Evolutionary conservation across 2,329 filamentous ascomycete genomes (phyloP).

Genomic region (Harringtonia aguacate): DNA sequence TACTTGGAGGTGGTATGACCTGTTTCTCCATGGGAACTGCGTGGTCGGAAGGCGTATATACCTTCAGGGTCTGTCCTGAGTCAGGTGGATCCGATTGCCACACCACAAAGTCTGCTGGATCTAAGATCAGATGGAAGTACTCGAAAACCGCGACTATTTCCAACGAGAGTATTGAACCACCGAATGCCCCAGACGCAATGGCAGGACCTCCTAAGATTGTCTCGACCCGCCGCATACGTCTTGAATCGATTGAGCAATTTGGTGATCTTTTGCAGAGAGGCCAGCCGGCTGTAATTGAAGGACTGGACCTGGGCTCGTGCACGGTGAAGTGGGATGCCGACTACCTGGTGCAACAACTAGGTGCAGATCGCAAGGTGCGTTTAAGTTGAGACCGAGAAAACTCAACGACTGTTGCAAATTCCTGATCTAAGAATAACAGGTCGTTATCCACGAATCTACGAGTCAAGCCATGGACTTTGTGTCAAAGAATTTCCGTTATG

Average conservation of each 20-base stretch:
- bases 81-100: no score
- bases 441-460: conserved; percentile 63
- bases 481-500: conserved; percentile 72
- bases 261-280: conserved; percentile 42
- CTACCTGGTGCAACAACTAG: conserved; percentile 55
- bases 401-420: not conserved
- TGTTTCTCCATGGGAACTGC: conserved; percentile 87
- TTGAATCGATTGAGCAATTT: conserved; percentile 49
- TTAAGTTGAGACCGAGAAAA: not conserved
- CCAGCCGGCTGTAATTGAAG: conserved; percentile 55
- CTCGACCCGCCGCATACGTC: conserved; percentile 37
- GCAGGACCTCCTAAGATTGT: not conserved
- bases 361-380: conserved; percentile 47
- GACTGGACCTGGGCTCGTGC: conserved; percentile 57
- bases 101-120: not conserved
- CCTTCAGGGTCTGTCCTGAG: conserved; percentile 19
- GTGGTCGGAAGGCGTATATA: conserved; percentile 58
- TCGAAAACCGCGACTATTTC: conserved; percentile 5
- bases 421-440: conserved; percentile 26
- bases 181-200: no score
- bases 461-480: conserved; percentile 67
- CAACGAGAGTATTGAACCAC: not conserved
- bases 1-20: conserved; percentile 72
- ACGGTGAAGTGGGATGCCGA: conserved; percentile 54
- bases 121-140: conserved; percentile 1